Conservation (phyloP, 495 filamentous ascomycete genomes). For the Articulospora tetracladia region DNA sequence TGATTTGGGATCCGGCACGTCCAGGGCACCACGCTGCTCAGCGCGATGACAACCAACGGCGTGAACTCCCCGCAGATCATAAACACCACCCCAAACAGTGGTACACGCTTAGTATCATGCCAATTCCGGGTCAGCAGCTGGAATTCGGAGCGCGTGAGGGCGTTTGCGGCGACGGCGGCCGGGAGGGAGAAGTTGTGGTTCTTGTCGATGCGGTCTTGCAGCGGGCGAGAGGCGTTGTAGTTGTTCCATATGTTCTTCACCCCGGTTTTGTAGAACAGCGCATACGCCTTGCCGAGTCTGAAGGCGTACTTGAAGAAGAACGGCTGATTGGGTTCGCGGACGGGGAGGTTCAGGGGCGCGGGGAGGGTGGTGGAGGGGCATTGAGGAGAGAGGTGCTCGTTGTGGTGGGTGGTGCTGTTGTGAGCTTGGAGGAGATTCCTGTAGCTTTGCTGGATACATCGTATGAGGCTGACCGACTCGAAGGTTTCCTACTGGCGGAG, state of each 20-base stretch:
- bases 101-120: conserved; percentile 70
- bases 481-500: too few species aligned
- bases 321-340: conserved; percentile 30
- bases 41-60: conserved; percentile 64
- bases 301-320: conserved; percentile 40
- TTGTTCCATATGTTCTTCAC: conserved; percentile 64
- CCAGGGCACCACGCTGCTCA: conserved; percentile 65
- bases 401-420: neutral
- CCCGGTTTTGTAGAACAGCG: conserved; percentile 84
- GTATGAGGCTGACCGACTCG: too few species aligned
- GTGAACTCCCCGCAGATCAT: conserved; percentile 81
- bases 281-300: conserved; percentile 52
- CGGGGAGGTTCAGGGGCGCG: conserved; percentile 50
- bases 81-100: conserved; percentile 68
- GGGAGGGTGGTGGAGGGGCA: conserved; percentile 57
- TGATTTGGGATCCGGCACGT: conserved; percentile 81
- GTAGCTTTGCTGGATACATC: neutral
- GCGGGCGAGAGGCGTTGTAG: conserved; percentile 37
- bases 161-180: conserved; percentile 23
- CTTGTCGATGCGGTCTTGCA: conserved; percentile 34
- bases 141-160: conserved; percentile 54
- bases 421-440: too few species aligned
- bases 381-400: conserved; percentile 38
- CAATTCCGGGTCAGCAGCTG: conserved; percentile 61
- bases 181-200: conserved; percentile 26